phyloP scores from a whole-genome alignment of 805 yeast genomes.

The Jamesozyma piceae region DNA sequence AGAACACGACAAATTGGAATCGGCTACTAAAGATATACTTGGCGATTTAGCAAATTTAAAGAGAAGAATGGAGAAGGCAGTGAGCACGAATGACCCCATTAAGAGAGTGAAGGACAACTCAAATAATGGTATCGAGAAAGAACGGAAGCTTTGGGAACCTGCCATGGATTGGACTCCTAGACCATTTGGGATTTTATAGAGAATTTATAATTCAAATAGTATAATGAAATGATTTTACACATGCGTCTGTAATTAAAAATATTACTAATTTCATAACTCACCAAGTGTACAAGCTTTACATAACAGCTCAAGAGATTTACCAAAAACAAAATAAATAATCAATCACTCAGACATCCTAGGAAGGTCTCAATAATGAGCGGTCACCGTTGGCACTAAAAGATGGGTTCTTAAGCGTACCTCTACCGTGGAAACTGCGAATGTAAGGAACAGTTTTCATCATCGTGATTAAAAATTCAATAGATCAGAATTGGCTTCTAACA shows the following conservation, averaged over 20 bases:
- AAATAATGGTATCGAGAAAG: neutral
- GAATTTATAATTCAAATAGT: too few species aligned
- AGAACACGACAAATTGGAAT: neutral
- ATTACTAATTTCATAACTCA: too few species aligned
- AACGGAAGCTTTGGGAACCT: constrained; percentile 4
- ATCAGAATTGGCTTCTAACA: neutral
- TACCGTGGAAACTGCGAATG: constrained; percentile 98
- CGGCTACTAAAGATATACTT: constrained; percentile 15
- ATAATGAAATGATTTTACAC: too few species aligned
- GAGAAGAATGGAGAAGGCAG: constrained; percentile 13
- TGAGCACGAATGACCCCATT: neutral
- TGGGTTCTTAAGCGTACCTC: constrained; percentile 76
- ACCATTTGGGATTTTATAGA: constrained; percentile 43
- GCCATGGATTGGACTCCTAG: constrained; percentile 38
- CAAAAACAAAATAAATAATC: too few species aligned
- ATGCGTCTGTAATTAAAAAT: too few species aligned
- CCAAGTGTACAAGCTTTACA: too few species aligned
- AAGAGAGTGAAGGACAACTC: neutral
- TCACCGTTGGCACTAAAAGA: constrained; percentile 62
- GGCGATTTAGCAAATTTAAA: constrained; percentile 26
- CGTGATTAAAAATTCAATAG: constrained; percentile 22
- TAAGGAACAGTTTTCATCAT: constrained; percentile 66
- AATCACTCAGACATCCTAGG: constrained; percentile 83
- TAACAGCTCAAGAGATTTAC: too few species aligned
- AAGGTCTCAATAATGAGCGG: constrained; percentile 65